Conservation (phyloP, 2,329 filamentous ascomycete species). For the Colletotrichum navitas region DNA sequence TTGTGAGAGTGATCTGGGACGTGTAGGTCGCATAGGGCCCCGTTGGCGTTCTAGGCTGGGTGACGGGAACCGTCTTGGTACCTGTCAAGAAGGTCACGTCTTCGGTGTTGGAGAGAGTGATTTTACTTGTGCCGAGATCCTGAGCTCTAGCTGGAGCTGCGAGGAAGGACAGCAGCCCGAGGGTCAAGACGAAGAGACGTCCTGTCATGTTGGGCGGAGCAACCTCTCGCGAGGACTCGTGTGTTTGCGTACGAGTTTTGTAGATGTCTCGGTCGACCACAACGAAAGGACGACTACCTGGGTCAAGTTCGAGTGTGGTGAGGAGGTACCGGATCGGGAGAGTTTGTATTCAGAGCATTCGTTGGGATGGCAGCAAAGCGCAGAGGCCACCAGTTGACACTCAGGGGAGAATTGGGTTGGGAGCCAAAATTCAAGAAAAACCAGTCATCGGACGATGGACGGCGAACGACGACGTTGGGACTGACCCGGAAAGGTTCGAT, state of each 20-base stretch:
- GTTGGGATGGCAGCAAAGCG: constrained; percentile 18
- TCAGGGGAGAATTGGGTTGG: constrained; percentile 24
- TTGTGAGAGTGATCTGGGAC: constrained; percentile 58
- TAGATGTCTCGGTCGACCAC: not conserved
- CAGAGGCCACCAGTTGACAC: constrained; percentile 19
- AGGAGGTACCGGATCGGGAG: not conserved
- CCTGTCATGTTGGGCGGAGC: constrained; percentile 31
- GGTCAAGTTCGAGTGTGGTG: not conserved
- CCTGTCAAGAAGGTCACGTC: constrained; percentile 38
- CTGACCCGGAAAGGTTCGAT: constrained; percentile 13
- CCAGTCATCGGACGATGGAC: constrained; percentile 28
- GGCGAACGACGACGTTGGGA: constrained; percentile 7
- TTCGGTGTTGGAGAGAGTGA: constrained; percentile 38
- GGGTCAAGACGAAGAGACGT: constrained; percentile 16
- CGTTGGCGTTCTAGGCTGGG: constrained; percentile 56
- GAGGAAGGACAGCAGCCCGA: constrained; percentile 27
- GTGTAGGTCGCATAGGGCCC: constrained; percentile 60
- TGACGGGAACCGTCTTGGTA: constrained; percentile 44
- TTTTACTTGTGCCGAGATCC: constrained; percentile 14
- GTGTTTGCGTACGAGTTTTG: not conserved
- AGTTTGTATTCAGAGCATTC: constrained; percentile 17
- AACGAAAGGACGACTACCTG: not conserved
- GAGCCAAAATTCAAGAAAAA: constrained; percentile 20
- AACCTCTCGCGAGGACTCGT: constrained; percentile 25
- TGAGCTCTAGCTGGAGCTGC: constrained; percentile 23